Conservation (phyloP, 352 stramenopile species). For the Pythium oligandrum region DNA sequence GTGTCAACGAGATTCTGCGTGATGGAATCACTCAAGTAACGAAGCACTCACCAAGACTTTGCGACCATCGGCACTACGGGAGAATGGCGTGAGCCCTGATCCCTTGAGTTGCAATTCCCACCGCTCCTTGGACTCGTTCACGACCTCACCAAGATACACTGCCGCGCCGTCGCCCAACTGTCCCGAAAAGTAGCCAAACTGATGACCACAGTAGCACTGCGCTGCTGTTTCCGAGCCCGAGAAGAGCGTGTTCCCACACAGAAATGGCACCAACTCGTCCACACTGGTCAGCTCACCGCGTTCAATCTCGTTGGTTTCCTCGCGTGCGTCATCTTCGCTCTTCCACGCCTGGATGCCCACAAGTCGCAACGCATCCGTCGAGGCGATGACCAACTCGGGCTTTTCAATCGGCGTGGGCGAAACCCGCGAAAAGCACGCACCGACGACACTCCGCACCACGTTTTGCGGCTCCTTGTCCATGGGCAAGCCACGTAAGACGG, state of each 20-base stretch:
- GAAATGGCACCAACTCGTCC: conserved; percentile 42
- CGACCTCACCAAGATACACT: conserved; percentile 86
- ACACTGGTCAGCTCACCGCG: conserved; percentile 23
- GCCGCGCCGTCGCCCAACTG: conserved; percentile 90
- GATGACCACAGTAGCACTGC: conserved; percentile 90
- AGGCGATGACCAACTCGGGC: conserved; percentile 54
- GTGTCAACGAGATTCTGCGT: not conserved
- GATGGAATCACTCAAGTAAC: not conserved
- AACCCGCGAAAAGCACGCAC: conserved; percentile 62
- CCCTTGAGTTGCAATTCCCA: conserved; percentile 98
- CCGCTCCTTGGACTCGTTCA: conserved; percentile 27
- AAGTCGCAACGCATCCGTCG: conserved; percentile 46
- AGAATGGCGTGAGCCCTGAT: conserved; percentile 94
- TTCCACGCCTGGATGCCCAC: conserved; percentile 44
- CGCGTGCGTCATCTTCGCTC: conserved; percentile 4
- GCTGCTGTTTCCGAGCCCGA: conserved; percentile 68
- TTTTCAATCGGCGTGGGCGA: conserved; percentile 49
- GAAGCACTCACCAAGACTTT: conserved; percentile 59
- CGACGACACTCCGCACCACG: conserved; percentile 42
- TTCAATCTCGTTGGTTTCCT: conserved; percentile 18
- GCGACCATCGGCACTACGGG: conserved; percentile 90
- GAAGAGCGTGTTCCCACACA: conserved; percentile 75
- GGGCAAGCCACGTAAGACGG: conserved; percentile 55
- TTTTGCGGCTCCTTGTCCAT: conserved; percentile 49
- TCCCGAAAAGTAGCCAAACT: conserved; percentile 90